A percentile compares a stretch with the other conserved stretches of the same genome.
These are phyloP conservation scores for Rubia yunnanensis DNA, from an alignment of 257 asterid species.

Conservation along the genomic window DNA sequence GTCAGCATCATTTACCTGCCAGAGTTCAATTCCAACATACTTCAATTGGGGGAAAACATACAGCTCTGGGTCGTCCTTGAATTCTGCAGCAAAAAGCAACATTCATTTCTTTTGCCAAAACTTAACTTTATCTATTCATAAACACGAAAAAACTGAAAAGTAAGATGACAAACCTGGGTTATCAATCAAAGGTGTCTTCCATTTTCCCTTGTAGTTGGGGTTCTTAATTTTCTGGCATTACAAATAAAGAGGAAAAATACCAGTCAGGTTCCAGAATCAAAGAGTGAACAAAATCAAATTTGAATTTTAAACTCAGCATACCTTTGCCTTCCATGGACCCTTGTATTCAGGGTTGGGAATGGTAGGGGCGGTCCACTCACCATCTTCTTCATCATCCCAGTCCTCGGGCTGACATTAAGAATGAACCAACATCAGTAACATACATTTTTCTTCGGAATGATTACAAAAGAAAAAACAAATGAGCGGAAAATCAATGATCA, in stretches of 20 bases:
- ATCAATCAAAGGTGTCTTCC: conserved; percentile 87
- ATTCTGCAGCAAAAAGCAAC: conserved; percentile 38
- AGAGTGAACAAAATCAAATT: background rate
- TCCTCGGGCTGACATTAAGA: conserved; percentile 73
- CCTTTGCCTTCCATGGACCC: conserved; percentile 88
- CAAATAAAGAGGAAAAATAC: background rate
- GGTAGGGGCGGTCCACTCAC: conserved; percentile 93
- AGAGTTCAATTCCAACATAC: conserved; percentile 93
- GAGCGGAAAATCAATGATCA: background rate
- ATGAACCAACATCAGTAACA: background rate
- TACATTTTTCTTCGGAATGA: background rate
- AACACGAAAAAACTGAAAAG: conserved; percentile 2
- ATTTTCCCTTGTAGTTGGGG: conserved; percentile 84
- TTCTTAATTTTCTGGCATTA: conserved; percentile 63
- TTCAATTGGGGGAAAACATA: conserved; percentile 89
- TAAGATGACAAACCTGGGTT: conserved; percentile 53
- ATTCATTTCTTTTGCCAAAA: background rate
- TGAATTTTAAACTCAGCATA: conserved; percentile 17
- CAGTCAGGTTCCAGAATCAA: conserved; percentile 4
- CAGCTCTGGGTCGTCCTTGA: conserved; percentile 87
- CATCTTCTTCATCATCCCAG: conserved; percentile 98
- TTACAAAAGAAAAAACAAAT: background rate
- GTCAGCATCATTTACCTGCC: conserved; percentile 55
- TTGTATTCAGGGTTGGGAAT: conserved; percentile 90
- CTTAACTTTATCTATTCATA: background rate